These are phyloP conservation scores for Trifolium fragiferum DNA, from an alignment of 306 rosid species.

Conservation along the genomic window DNA sequence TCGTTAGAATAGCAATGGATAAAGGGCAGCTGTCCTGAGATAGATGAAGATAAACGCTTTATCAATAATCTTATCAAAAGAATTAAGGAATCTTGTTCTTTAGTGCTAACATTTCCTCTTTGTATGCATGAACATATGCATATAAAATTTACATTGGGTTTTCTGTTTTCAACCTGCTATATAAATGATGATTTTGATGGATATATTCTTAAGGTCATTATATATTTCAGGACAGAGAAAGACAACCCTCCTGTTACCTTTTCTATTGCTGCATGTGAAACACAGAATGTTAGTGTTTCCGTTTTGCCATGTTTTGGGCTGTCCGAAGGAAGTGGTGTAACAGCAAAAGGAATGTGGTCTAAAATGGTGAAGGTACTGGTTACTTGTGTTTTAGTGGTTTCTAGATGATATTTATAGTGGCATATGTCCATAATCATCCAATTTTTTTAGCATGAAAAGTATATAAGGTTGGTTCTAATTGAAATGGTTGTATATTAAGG, in stretches of 20 bases:
- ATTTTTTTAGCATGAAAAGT: slow-evolving; percentile 20
- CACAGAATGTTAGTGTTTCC: slow-evolving; percentile 92
- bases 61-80: slow-evolving; percentile 11
- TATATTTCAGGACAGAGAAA: slow-evolving; percentile 81
- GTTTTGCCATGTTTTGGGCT: slow-evolving; percentile 92
- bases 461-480: slow-evolving; percentile 40
- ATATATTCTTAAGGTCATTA: slow-evolving; percentile 45
- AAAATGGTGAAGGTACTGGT: slow-evolving; percentile 79
- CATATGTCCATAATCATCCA: neutral
- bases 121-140: slow-evolving; percentile 4
- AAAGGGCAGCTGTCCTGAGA: slow-evolving; percentile 9
- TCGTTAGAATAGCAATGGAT: neutral
- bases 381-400: slow-evolving; percentile 29
- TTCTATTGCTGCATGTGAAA: slow-evolving; percentile 92
- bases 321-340: slow-evolving; percentile 69
- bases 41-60: slow-evolving; percentile 14
- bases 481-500: slow-evolving; percentile 56
- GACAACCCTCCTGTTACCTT: slow-evolving; percentile 96
- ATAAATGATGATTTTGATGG: slow-evolving; percentile 40
- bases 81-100: slow-evolving; percentile 24
- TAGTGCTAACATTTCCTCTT: neutral
- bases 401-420: slow-evolving; percentile 26
- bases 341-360: slow-evolving; percentile 88
- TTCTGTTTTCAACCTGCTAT: slow-evolving; percentile 25
- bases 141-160: slow-evolving; percentile 17